These are phyloP conservation scores for Beauveria sp. DNA, from an alignment of 2,329 filamentous ascomycete species.

Conservation along the genomic window DNA sequence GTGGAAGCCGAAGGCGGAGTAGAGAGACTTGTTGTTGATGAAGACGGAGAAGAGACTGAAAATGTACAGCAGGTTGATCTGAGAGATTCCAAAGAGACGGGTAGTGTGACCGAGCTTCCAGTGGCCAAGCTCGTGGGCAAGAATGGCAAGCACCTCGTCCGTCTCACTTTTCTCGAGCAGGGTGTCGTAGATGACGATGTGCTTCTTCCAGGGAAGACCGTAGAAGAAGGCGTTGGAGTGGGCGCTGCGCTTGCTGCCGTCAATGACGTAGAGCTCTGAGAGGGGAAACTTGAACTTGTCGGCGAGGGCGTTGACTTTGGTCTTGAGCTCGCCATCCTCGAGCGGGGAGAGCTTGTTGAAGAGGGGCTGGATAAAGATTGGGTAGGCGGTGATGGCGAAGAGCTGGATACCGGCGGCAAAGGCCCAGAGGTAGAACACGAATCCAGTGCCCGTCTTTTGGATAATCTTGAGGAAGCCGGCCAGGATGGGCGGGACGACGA, in stretches of 20 bases:
- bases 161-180: conserved; percentile 90
- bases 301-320: conserved; percentile 76
- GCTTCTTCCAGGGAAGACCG: conserved; percentile 98
- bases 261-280: conserved; percentile 87
- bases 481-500: conserved; percentile 78
- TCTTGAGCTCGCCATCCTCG: conserved; percentile 79
- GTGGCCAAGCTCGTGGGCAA: conserved; percentile 93
- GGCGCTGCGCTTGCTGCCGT: conserved; percentile 78
- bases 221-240: conserved; percentile 95
- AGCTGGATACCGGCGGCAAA: conserved; percentile 86
- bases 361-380: conserved; percentile 83
- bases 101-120: conserved; percentile 96
- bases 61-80: conserved; percentile 93
- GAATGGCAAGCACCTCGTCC: conserved; percentile 86
- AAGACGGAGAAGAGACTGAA: conserved; percentile 96
- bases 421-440: conserved; percentile 97
- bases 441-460: conserved; percentile 83
- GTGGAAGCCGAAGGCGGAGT: conserved; percentile 83
- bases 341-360: conserved; percentile 98
- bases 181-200: conserved; percentile 99
- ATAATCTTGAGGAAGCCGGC: conserved; percentile 91
- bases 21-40: conserved; percentile 89
- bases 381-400: conserved; percentile 93
- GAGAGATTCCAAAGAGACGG: conserved; percentile 74
- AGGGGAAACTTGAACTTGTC: conserved; percentile 83